Conservation (phyloP, 306 rosid species). For the Vigna radiata region DNA sequence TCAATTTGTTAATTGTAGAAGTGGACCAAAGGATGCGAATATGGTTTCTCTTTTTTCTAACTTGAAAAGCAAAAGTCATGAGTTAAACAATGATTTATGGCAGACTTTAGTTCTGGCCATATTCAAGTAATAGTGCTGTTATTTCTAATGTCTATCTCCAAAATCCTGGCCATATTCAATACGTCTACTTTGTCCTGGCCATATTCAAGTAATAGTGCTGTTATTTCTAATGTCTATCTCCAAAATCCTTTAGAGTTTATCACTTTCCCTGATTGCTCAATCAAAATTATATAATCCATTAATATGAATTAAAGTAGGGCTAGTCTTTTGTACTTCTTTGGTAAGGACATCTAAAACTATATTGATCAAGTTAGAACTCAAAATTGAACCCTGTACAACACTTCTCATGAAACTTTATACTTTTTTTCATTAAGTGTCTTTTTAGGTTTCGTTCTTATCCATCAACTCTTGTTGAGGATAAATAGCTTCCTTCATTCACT, state of each 20-base stretch:
- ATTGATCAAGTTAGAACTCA: not conserved
- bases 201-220: not conserved
- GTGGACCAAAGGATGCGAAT: conserved; percentile 8
- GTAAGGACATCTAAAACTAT: not conserved
- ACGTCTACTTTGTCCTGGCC: not conserved
- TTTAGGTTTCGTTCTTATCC: not conserved
- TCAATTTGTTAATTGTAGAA: not conserved
- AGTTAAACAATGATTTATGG: conserved; percentile 20
- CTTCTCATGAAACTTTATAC: not conserved
- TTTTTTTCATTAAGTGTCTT: not conserved
- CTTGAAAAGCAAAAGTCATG: conserved; percentile 4
- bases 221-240: not conserved
- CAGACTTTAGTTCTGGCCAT: not conserved
- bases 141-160: not conserved
- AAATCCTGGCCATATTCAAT: not conserved
- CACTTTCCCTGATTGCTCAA: not conserved
- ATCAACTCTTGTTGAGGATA: not conserved
- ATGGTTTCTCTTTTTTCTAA: conserved; percentile 32
- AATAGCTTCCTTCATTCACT: not conserved
- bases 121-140: not conserved
- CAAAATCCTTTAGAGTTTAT: not conserved
- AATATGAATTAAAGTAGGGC: not conserved
- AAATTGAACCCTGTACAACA: not conserved
- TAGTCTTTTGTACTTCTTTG: not conserved
- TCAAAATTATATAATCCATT: not conserved